Evolutionary conservation across 148 eudicot genomes (phyloP), one percentile per base, ranked within the genome.

Genomic region (Vaccinium corymbosum): DNA sequence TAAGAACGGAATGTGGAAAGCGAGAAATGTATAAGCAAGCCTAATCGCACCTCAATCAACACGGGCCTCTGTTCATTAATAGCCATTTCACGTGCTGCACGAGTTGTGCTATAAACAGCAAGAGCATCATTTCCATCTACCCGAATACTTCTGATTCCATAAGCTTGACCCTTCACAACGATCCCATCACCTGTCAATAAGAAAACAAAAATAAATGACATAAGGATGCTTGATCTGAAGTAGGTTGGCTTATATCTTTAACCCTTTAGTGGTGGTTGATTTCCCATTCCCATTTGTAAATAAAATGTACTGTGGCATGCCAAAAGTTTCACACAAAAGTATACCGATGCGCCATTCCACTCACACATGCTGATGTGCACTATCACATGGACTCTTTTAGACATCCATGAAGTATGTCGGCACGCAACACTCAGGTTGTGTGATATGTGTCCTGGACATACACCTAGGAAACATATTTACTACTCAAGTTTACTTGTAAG

Each of bases 81-180:
- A 17, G 98, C 94, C 88, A 91, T 91, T 88, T 91, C 82, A 42
- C 99, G 94, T 48, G 99, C 99, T 53, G 86, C 79, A 52, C 81
- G 88, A 83, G 93, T 88, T 3, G 92, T 93, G 81, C 83, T 88
- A 83, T 90, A 96, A 35, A 94, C 91, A 88, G 99, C 99, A 80
- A 96, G 94, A 79, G 95, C 93, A 83, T 96, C 99, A 80, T 96
- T 94, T 71, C 99, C 99, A 84, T 96, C 99, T 42, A 96, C 93
- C 25, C 98, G 88, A 20, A 91, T 91, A 82, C 99, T 96, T 16
- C 87, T 89, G 55, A 96, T 86, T 25, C 99, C 99, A 88, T 96
- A 96, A 14, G 92, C 99, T 74, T 82, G 94, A 59, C 98, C 99
- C 84, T 89, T 93, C 14, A 88, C 94, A 57, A 91, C 99, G 79